phyloP scores from a whole-genome alignment of 2,329 filamentous ascomycete species.

The Hymenoscyphus infarciens region DNA sequence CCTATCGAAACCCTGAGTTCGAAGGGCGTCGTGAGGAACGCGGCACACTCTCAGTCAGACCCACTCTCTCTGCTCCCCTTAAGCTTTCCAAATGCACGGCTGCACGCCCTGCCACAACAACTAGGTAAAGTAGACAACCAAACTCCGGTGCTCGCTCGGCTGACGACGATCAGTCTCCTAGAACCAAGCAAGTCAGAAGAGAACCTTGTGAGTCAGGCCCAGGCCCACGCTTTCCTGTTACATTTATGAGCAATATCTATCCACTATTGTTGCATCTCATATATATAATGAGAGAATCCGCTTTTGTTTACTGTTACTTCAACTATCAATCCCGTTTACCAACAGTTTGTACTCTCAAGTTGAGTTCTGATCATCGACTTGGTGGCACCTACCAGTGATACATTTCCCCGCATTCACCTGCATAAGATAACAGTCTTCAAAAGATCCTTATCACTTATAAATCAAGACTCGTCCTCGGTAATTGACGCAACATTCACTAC shows the following conservation, averaged over 20 bases:
- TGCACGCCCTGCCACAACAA: background rate
- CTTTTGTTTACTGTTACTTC: constrained; percentile 8
- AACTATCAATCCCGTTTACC: constrained; percentile 4
- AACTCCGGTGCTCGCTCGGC: constrained; percentile 9
- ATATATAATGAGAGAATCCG: constrained; percentile 16
- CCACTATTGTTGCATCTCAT: background rate
- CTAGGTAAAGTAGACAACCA: background rate
- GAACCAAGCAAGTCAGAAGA: constrained; percentile 4
- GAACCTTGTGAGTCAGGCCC: constrained; percentile 20
- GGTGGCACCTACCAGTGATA: constrained; percentile 10
- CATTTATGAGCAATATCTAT: constrained; percentile 8
- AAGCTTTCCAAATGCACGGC: constrained; percentile 2
- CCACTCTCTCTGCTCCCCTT: constrained; percentile 2
- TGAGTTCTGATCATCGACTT: background rate
- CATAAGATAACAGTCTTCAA: constrained; percentile 12
- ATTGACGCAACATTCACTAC: constrained; percentile 4
- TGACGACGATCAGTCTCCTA: background rate
- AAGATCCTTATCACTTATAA: constrained; percentile 6
- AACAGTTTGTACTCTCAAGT: constrained; percentile 6
- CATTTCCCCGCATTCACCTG: constrained; percentile 24
- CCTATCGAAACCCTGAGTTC: constrained; percentile 5
- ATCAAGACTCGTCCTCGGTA: constrained; percentile 5
- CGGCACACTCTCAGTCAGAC: background rate
- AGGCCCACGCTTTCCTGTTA: constrained; percentile 17
- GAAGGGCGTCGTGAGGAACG: constrained; percentile 4